A percentile compares a stretch with the other conserved stretches of the same genome.
Evolutionary conservation across 768 basidiomycete genomes (phyloP).

Genomic region (Boletus subparvulus): DNA sequence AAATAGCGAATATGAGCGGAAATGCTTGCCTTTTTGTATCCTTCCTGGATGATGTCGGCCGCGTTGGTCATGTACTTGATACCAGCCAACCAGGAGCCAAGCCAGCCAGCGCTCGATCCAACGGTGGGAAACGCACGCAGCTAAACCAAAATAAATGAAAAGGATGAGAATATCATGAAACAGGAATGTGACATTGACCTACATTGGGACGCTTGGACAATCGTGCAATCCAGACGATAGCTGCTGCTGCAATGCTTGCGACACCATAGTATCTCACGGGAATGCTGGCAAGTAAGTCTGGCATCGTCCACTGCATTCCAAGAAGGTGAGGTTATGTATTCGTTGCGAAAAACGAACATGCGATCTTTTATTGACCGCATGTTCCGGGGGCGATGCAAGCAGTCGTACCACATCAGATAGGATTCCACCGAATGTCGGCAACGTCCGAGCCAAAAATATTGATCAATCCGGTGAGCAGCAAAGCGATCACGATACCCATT

Average conservation of each 20-base stretch:
- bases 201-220: constrained; percentile 2
- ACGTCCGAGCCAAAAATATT: neutral
- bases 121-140: constrained; percentile 30
- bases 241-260: neutral
- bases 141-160: constrained; percentile 4
- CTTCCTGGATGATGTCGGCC: too few relatives aligned
- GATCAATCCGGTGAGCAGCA: too few relatives aligned
- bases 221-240: neutral
- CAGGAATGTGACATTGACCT: neutral
- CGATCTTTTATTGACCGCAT: too few relatives aligned
- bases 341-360: neutral
- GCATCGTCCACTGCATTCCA: neutral
- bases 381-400: too few relatives aligned
- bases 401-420: neutral
- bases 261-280: neutral
- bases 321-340: neutral
- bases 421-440: too few relatives aligned
- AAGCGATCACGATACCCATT: too few relatives aligned
- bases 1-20: neutral
- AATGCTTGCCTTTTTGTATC: too few relatives aligned
- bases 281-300: neutral
- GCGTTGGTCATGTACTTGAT: constrained; percentile 11
- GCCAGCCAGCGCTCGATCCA: constrained; percentile 19
- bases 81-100: constrained; percentile 28
- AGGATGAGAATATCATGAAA: neutral